These are phyloP conservation scores for Tolypocladium sp. DNA, from an alignment of 2,329 filamentous ascomycete species.

Conservation along the genomic window DNA sequence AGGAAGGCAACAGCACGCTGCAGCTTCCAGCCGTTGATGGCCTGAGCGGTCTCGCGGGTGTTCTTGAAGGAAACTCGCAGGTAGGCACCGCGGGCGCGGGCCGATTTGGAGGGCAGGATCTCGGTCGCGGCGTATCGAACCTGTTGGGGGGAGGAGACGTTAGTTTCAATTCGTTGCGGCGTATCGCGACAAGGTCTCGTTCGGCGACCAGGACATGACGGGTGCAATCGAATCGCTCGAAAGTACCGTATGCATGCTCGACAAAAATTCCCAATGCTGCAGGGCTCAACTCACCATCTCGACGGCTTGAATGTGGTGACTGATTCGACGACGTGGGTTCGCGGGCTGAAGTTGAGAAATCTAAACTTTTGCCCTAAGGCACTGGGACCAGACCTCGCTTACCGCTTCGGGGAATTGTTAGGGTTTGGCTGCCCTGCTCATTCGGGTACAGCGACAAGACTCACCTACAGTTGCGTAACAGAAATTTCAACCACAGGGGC, in stretches of 20 bases:
- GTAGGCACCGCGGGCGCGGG: constrained; percentile 96
- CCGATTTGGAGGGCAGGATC: constrained; percentile 84
- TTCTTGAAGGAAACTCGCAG: constrained; percentile 99
- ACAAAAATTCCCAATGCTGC: not conserved
- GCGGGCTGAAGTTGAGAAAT: constrained; percentile 37
- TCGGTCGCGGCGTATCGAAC: constrained; percentile 94
- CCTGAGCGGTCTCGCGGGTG: constrained; percentile 98
- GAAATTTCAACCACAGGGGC: not conserved
- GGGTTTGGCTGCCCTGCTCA: constrained; percentile 30
- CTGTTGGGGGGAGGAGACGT: constrained; percentile 31
- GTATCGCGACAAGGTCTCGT: not conserved
- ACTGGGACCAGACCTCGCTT: constrained; percentile 33
- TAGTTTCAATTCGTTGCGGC: not conserved
- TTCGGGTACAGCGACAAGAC: not conserved
- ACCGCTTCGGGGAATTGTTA: constrained; percentile 28
- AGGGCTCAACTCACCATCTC: constrained; percentile 44
- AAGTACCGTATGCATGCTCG: constrained; percentile 1
- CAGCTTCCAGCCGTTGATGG: constrained; percentile 98
- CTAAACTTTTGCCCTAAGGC: constrained; percentile 36
- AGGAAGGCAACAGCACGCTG: constrained; percentile 93
- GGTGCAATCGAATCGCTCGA: not conserved
- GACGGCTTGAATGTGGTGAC: constrained; percentile 42
- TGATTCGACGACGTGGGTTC: constrained; percentile 43
- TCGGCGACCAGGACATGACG: not conserved
- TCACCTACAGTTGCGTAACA: not conserved